These are phyloP conservation scores for Trichophyton simii DNA, from an alignment of 2,329 filamentous ascomycete species.

Conservation along the genomic window DNA sequence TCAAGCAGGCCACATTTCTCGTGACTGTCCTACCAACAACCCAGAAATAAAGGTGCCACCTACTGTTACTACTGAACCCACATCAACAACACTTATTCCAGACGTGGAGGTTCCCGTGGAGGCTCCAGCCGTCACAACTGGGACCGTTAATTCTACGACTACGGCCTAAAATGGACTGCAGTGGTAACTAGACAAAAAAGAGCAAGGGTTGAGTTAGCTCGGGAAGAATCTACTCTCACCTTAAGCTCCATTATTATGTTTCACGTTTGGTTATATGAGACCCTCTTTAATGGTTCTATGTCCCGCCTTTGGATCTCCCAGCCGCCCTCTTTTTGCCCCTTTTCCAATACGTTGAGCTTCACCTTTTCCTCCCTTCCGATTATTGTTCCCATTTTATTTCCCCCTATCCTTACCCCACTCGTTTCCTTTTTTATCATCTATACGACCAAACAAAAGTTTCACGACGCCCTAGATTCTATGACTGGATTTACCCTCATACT, in stretches of 20 bases:
- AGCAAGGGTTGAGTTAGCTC: background rate
- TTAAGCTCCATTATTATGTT: background rate
- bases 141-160: constrained; percentile 27
- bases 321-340: background rate
- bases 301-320: background rate
- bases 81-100: constrained; percentile 29
- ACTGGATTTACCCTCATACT: constrained; percentile 20
- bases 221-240: background rate
- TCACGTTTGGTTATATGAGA: background rate
- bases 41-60: constrained; percentile 29
- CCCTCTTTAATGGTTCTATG: background rate
- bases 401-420: background rate
- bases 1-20: constrained; percentile 88
- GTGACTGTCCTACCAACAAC: constrained; percentile 76
- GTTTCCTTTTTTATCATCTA: constrained; percentile 21
- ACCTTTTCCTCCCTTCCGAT: constrained; percentile 20
- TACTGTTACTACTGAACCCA: constrained; percentile 18
- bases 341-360: constrained; percentile 26
- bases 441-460: constrained; percentile 32
- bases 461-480: constrained; percentile 27
- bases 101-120: constrained; percentile 21
- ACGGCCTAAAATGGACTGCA: background rate
- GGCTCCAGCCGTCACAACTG: constrained; percentile 29
- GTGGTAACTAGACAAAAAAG: background rate
- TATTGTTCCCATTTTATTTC: constrained; percentile 15